Evolutionary conservation across 495 filamentous ascomycete species (phyloP), one percentile per base, ranked within the genome.

Genomic region (Xylaria bambusicola): DNA sequence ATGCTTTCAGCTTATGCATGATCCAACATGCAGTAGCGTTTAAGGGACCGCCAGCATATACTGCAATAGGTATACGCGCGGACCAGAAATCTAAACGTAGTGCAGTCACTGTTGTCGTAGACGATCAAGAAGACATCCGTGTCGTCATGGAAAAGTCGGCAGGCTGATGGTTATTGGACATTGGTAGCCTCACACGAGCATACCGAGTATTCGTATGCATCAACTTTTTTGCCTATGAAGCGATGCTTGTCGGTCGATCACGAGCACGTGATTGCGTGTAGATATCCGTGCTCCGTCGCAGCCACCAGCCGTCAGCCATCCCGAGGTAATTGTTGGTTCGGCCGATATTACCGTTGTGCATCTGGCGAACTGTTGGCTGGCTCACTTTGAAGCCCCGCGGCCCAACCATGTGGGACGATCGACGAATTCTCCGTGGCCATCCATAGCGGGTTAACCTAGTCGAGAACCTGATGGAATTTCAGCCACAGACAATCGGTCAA

Each of bases 381-480:
- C 23, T n/a, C n/a, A n/a, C n/a, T n/a, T 40, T 40, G 36, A 44
- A 29, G 52, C 52, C 38, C 52, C 38, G 41, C 18, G 41, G 53
- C 49, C 49, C 48, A 53, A 53, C 57, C 17, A 52, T 53, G 57
- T 53, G 57, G 57, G 40, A 53, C 48, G 49, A 60, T 52, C 48
- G 48, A 47, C 40, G 20, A 60, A 60, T 46, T 46, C 57, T 52
- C 57, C 57, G 49, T 50, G 23, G 27, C n/a, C 31, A 26, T 40
- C 57, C 27, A 33, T 18, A 52, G 9, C 38, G 57, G 38, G 53
- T 46, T 47, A 60, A 41, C 47, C 49, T 47, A 60, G 49, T 53
- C 49, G 57, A 60, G 49, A 53, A 60, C 40, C 24, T 47, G 41
- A 52, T 53, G 21, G 49, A 53, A 60, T n/a, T 53, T 45, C 38